Evolutionary conservation across 1,284 basidiomycete genomes (phyloP), one percentile per base, ranked within the genome.

Genomic region (Pulchroboletus neoregius): DNA sequence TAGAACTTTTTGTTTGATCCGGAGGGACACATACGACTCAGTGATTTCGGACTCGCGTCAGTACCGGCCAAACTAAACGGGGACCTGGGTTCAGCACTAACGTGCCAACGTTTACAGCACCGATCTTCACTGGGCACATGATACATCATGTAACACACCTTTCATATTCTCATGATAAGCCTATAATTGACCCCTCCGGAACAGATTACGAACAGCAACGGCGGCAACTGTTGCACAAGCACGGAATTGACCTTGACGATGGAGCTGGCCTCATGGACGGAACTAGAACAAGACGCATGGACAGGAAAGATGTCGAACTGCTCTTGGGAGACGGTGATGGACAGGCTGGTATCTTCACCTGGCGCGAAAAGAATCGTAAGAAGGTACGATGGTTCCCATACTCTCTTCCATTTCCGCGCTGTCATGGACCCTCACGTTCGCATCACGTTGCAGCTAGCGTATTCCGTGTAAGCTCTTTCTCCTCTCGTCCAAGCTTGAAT

Each of bases 1-100:
- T 72, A 94, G 85, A 97, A 97, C 69, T 97, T 97, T 72, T 75
- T 97, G 41, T 95, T 97, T 70, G 90, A 92, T 67, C 84, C 86
- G 48, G 76, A 90, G 52, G 94, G 94, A 6, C 94, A 98, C 70
- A 87, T 99, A 69, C 90, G 87, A 69, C 80, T 98, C 48, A 91
- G 90, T 61, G 95, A 98, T 70, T 97, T 98, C 67, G 94, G 95
- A 22, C 76, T 98, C 52, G 94, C 93, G 76, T 95, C 69, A 71
- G 86, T 81, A 43, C 51, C 48, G 37, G 47, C 41, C 20, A 44
- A 36, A 43, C 53, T 33, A 37, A 43, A 36, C 47, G 62, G 61
- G 62, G 58, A 62, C 47, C 50, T 52, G 42, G 56, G 16, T 41
- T 38, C 6, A 40, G 47, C 44, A 44, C 66, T 68, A 38, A 68